Percentiles rank a stretch among this genome's conserved stretches.
Conservation (phyloP, 1,284 basidiomycete genomes). For the Malassezia psittaci region DNA sequence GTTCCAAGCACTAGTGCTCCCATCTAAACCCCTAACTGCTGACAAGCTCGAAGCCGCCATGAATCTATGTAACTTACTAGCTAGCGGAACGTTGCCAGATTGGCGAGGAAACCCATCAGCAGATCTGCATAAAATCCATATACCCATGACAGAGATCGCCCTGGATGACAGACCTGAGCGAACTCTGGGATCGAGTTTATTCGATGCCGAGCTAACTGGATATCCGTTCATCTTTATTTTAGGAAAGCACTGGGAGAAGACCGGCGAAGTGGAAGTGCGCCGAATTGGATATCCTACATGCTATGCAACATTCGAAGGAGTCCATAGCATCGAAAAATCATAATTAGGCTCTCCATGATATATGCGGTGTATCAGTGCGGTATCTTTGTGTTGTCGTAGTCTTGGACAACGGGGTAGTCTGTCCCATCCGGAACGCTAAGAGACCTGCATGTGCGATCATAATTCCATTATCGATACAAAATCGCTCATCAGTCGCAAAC, state of each 20-base stretch:
- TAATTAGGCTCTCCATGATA: neutral
- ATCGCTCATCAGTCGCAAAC: constrained; percentile 92
- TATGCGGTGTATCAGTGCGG: constrained; percentile 37
- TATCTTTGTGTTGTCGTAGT: constrained; percentile 44
- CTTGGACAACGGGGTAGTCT: constrained; percentile 34
- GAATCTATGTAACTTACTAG: constrained; percentile 1
- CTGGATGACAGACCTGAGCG: constrained; percentile 39
- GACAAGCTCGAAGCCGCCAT: constrained; percentile 9
- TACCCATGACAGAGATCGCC: constrained; percentile 21
- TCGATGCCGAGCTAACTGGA: constrained; percentile 46
- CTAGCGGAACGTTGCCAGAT: neutral
- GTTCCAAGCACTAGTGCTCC: constrained; percentile 26
- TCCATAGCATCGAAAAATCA: neutral
- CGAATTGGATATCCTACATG: neutral
- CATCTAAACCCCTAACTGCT: neutral
- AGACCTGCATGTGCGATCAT: constrained; percentile 99
- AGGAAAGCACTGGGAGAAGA: constrained; percentile 31
- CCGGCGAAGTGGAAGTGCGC: constrained; percentile 29
- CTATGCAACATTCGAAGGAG: neutral
- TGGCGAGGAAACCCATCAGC: neutral
- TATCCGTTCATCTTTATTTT: constrained; percentile 36
- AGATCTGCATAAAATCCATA: neutral
- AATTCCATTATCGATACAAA: constrained; percentile 98
- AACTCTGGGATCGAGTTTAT: constrained; percentile 39
- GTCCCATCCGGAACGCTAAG: constrained; percentile 79